Base-by-base conservation (phyloP, 2,329 filamentous ascomycete species). In the Hypoxylon sp. region DNA sequence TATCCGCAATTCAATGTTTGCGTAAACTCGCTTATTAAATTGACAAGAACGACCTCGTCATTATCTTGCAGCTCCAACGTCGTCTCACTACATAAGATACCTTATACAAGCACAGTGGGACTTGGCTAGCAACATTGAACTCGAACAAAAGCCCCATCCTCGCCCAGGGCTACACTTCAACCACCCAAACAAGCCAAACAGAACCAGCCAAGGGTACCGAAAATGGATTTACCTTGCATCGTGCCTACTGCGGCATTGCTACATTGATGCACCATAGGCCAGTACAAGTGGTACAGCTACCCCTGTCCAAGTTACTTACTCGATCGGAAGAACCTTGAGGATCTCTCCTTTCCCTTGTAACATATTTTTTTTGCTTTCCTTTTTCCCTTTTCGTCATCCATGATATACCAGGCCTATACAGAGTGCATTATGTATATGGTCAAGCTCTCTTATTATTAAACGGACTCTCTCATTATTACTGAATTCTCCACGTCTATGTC, bases 281-380 rank as follows among this genome's bases (percentile, higher is more conserved):
- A 5, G 16, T 51, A 55, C 37, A 37, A n/a, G 41, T 29, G 21
- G 27, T 52, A 37, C 52, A 55, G 16, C 21, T 11, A 12, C 54
- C 61, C 64, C 65, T 62, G 37, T 21, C 16, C 37, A 21, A 27
- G 51, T 48, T 50, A 23, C 48, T 61, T 60, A 56, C 52, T 67
- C 64, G 64, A 69, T 69, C 64, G 64, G 61, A n/a, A 69, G 58
- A 65, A 63, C 67, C 64, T 63, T 63, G 64, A 65, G 55, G 65
- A 68, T 65, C 65, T 65, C 65, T 65, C 45, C 58, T 52, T 48
- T 54, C 51, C 63, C 55, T 62, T 55, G 64, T 61, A 67, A 62
- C 55, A n/a, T 39, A 46, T 51, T 62, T 63, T 53, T 53, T 56
- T 46, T 56, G 34, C 25, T 39, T 62, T 52, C 32, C 27, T 62